These are phyloP conservation scores for Coemansia javaensis DNA, from an alignment of 192 early-diverging fungal genomes.

Conservation along the genomic window DNA sequence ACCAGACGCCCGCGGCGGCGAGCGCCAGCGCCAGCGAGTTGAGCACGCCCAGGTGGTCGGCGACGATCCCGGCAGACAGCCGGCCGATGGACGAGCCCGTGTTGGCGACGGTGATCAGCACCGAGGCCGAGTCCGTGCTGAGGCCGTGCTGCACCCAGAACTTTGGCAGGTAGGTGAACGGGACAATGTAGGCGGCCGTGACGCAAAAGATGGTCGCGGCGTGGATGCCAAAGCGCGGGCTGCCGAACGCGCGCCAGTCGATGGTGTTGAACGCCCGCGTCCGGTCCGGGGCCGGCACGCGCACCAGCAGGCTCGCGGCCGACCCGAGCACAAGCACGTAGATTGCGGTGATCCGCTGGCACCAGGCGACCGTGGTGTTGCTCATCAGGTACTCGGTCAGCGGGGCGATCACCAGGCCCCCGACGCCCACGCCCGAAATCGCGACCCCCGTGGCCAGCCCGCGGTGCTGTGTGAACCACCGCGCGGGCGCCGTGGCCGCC, in stretches of 20 bases:
- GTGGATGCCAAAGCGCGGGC: constrained; percentile 30
- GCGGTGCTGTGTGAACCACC: constrained; percentile 59
- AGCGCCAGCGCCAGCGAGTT: constrained; percentile 33
- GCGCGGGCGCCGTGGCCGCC: constrained; percentile 55
- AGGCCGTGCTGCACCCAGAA: constrained; percentile 37
- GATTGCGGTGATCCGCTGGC: constrained; percentile 49
- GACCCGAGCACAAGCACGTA: constrained; percentile 46
- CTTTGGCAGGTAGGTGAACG: constrained; percentile 34
- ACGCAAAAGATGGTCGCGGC: constrained; percentile 36
- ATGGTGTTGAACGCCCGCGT: constrained; percentile 20
- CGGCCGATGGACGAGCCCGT: constrained; percentile 40
- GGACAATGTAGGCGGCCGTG: constrained; percentile 44
- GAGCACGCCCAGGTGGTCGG: constrained; percentile 39
- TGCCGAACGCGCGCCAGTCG: constrained; percentile 34
- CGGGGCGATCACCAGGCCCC: constrained; percentile 59
- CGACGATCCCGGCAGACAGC: constrained; percentile 18
- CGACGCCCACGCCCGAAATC: constrained; percentile 62
- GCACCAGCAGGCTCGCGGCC: constrained; percentile 27
- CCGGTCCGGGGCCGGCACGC: constrained; percentile 24
- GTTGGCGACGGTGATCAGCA: constrained; percentile 43
- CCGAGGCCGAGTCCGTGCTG: constrained; percentile 26
- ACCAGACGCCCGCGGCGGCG: constrained; percentile 8
- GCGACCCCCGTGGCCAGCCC: constrained; percentile 62
- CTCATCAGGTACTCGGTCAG: constrained; percentile 40
- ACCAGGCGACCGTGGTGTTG: constrained; percentile 43